Evolutionary conservation across 2,329 filamentous ascomycete species (phyloP), one percentile per base, ranked within the genome.

Genomic region (Stagonosporopsis rhizophila): DNA sequence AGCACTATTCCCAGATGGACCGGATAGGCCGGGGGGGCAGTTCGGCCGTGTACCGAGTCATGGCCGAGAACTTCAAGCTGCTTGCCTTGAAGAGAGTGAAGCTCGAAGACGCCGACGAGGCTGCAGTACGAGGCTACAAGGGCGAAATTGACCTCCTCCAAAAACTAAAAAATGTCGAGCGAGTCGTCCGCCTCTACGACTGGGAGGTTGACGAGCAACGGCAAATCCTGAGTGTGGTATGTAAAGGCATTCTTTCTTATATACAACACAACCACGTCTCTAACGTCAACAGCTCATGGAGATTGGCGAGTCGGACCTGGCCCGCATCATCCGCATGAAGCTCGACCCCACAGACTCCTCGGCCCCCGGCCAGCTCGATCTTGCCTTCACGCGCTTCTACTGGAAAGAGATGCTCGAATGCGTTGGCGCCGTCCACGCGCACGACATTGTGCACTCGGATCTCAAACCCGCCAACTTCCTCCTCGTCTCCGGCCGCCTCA

Each of bases 381-480:
- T 91, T 1, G 90, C 89, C 49, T 97, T 98, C 75, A 92, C 95
- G 12, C 89, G 95, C n/a, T 96, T 91, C 78, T 96, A 96, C 81
- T 99, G 95, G 95, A 95, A 96, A 76, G 95, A 99, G 78, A 99
- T 99, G 95, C 87, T 99, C 17, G 92, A 96, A 75, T 98, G 95
- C 73, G 87, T 99, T 6, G 86, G 91, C 65, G 87, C 94, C 0
- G 92, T 99, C 1, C 95, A 99, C 73, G 85, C 89, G 12, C 84
- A 89, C 73, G 92, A 97, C 71, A 93, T 99, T 61, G 95, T 99
- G 3, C 95, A 99, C 78, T 96, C 92, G 0, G 95, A 99, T 72
- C 82, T 99, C 34, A 99, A 99, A 77, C 95, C 95, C 0, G 93
- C 93, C 68, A 99, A 99, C 75, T 99, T 99, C 74, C 89, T 99